Percentiles rank a stretch among this genome's conserved stretches.
Evolutionary conservation across 306 rosid species (phyloP).

Genomic region (Mimosa pudica): DNA sequence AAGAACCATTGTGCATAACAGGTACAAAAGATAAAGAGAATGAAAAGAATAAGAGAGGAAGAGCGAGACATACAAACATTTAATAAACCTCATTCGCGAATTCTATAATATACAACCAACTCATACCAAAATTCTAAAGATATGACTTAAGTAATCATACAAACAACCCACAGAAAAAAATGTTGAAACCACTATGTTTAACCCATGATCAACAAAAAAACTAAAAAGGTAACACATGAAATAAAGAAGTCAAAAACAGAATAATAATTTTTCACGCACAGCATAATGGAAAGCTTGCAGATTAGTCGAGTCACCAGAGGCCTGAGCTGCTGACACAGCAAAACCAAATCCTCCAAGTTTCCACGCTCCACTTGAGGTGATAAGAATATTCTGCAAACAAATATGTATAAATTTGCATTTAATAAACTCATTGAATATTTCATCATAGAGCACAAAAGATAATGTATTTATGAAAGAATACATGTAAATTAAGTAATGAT

Average conservation of each 20-base stretch:
- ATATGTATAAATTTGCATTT: slow-evolving; percentile 11
- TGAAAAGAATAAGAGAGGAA: not conserved
- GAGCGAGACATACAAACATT: not conserved
- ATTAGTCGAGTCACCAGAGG: slow-evolving; percentile 61
- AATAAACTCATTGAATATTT: slow-evolving; percentile 26
- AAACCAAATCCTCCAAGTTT: slow-evolving; percentile 97
- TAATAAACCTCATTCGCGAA: not conserved
- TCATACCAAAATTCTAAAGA: not conserved
- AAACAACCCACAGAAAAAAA: not conserved
- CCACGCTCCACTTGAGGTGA: slow-evolving; percentile 98
- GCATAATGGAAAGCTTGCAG: slow-evolving; percentile 82
- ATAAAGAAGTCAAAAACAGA: slow-evolving; percentile 24
- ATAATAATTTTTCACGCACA: slow-evolving; percentile 54
- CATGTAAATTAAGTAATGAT: not conserved
- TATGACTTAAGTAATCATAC: not conserved
- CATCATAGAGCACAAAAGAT: slow-evolving; percentile 7
- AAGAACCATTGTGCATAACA: slow-evolving; percentile 5
- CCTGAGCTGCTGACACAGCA: slow-evolving; percentile 69
- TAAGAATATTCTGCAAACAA: slow-evolving; percentile 79
- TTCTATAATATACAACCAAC: slow-evolving; percentile 17
- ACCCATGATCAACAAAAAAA: slow-evolving; percentile 7
- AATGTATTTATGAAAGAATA: not conserved
- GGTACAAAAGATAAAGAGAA: not conserved
- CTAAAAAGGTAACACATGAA: not conserved
- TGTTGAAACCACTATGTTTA: not conserved